Base-by-base conservation (phyloP, 2,329 filamentous ascomycete species). In the Ceratocystis albifundus region DNA sequence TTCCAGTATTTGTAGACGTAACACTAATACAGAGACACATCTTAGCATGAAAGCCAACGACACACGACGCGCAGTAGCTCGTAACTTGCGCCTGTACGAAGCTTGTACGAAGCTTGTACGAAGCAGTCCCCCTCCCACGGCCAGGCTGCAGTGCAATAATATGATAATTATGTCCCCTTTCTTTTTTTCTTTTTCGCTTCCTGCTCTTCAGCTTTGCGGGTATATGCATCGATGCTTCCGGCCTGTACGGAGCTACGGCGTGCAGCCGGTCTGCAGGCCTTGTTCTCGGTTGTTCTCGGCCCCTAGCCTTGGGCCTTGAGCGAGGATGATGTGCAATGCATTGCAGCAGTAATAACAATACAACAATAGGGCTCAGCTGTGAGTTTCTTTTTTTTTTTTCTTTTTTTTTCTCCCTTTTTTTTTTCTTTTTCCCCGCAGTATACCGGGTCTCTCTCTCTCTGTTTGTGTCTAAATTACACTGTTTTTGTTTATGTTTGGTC, bases 191-290 rank as follows among this genome's bases (percentile, higher is more conserved):
- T 41, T 20, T 36, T 59, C 55, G 55, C 55, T 32, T 59, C 12
- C 55, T 59, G 10, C 28, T 59, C n/a, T 59, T 59, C 55, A 59
- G 55, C 55, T 59, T 20, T 36, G 55, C 55, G 55, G 55, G 55
- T 59, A 36, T 59, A 59, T 59, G 55, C 55, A 36, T 36, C 12
- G 55, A 59, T 28, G 55, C 12, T 59, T 59, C 55, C 55, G 55
- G 55, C 1, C 55, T 32, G 25, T 30, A 7, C 55, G 55, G 55
- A 59, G 32, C 55, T 25, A 32, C 55, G 32, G 28, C 55, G 22
- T 59, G 55, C 55, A 59, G 25, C 55, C 55, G 55, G 55, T 15
- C 20, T 59, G 17, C 28, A 59, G 55, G 55, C 55, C 7, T 36
- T 59, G 55, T 36, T 59, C 55, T 59, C 15, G 55, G 17, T 36